Percentiles rank a stretch among this genome's conserved stretches.
Evolutionary conservation across 495 filamentous ascomycete species (phyloP).

Genomic region (Lasiosphaeria ovina): DNA sequence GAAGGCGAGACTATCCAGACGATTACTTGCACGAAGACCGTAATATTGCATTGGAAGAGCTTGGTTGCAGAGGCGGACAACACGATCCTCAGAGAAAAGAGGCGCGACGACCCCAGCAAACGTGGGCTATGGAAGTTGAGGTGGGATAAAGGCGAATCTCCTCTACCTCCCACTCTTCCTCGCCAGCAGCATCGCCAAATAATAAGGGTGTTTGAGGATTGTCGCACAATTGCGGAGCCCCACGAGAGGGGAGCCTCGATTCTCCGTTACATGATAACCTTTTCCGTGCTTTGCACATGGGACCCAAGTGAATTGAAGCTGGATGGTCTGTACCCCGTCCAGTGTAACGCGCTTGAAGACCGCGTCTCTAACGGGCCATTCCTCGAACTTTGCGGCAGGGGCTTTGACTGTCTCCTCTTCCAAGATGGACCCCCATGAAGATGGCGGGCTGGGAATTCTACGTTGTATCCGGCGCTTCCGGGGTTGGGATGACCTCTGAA

Average conservation of each 20-base stretch:
- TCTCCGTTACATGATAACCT: not conserved
- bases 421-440: constrained; percentile 12
- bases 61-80: no score
- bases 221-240: not conserved
- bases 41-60: no score
- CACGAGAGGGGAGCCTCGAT: not conserved
- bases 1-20: no score
- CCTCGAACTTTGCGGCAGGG: constrained; percentile 6
- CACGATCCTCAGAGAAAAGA: no score
- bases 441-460: constrained; percentile 11
- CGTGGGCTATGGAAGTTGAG: no score
- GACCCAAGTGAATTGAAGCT: constrained; percentile 10
- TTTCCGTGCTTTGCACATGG: constrained; percentile 1
- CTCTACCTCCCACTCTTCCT: constrained; percentile 6
- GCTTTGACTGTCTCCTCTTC: not conserved
- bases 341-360: constrained; percentile 6
- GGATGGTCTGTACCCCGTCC: constrained; percentile 4
- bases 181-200: not conserved
- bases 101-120: no score
- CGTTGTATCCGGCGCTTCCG: constrained; percentile 10
- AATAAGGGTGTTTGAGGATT: not conserved
- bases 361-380: constrained; percentile 5
- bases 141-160: not conserved
- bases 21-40: no score
- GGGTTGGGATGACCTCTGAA: constrained; percentile 1